Conservation (phyloP, 176 grass and related monocot species). For the Saccharum officinarum region DNA sequence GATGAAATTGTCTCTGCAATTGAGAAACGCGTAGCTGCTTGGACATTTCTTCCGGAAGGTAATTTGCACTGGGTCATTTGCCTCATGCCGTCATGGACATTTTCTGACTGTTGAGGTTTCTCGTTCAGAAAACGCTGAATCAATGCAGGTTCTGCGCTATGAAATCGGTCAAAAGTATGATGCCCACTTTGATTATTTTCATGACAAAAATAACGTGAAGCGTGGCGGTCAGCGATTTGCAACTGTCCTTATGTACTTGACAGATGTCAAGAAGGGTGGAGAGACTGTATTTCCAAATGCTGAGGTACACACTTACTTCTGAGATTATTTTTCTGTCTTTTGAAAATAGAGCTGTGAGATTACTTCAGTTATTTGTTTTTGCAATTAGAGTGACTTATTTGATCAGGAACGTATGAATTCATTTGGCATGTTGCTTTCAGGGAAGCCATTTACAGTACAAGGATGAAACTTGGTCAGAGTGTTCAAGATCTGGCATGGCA, state of each 20-base stretch:
- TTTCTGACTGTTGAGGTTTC: neutral
- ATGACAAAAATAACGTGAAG: slow-evolving; percentile 54
- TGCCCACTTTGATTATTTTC: slow-evolving; percentile 78
- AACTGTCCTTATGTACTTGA: slow-evolving; percentile 84
- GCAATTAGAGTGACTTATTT: neutral
- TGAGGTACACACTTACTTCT: slow-evolving; percentile 33
- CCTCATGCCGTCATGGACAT: neutral
- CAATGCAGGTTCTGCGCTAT: slow-evolving; percentile 67
- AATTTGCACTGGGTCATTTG: neutral
- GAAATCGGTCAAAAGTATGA: slow-evolving; percentile 74
- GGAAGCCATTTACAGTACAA: slow-evolving; percentile 50
- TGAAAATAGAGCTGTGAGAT: neutral
- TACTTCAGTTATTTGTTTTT: neutral
- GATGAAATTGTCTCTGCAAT: slow-evolving; percentile 58
- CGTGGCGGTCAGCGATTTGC: slow-evolving; percentile 71
- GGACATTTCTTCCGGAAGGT: slow-evolving; percentile 88
- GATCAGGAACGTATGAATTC: too few species aligned
- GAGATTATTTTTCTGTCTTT: neutral
- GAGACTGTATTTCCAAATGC: slow-evolving; percentile 84
- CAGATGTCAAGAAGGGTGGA: slow-evolving; percentile 69
- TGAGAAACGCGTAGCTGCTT: slow-evolving; percentile 68
- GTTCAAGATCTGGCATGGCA: slow-evolving; percentile 60
- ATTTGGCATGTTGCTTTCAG: slow-evolving; percentile 44
- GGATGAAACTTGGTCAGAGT: slow-evolving; percentile 74
- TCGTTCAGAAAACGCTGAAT: slow-evolving; percentile 66